Base-by-base conservation (phyloP, 441 rosid genomes). In the Gossypium gossypioides region DNA sequence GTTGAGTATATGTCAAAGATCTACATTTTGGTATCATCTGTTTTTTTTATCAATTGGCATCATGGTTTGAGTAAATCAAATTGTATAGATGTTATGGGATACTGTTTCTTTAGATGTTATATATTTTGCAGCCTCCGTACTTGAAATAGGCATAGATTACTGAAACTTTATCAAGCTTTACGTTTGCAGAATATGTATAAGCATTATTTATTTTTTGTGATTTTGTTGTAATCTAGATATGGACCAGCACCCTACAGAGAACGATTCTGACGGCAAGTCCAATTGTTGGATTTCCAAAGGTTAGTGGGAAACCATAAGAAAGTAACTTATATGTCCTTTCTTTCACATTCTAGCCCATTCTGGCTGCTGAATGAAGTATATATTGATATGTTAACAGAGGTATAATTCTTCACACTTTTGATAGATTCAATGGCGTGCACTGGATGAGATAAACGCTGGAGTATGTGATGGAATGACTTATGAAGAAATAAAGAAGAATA, bases 391-490 rank as follows among this genome's bases (percentile, higher is more conserved):
- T 34, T 25, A 42, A 52, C 18, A 50, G 25, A 48, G 27, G 2
- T 70, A 32, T 40, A 57, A 63, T 48, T 61, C 6, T 42, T 51
- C 18, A 16, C 55, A 27, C 65, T 74, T 65, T 72, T 66, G 70
- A 16, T 60, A 93, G 99, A 93, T 96, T 73, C 99, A 96, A 86
- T 96, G 98, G 99, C 98, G 97, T 75, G 97, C 98, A 42, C 87
- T 93, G 55, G 99, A 96, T 72, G 99, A 96, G 88, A 93, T 96
- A 80, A 93, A 93, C 78, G 86, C 99, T 73, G 99, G 98, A 79
- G 96, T 88, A 12, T 93, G 99, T 72, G 98, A 96, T 86, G 99
- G 98, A 73, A 96, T 96, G 99, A 93, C 89, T 29, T 96, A 96
- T 70, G 98, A 96, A 79, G 99, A 93, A 73, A 88, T 91, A 74